These are phyloP conservation scores for Farysia itapuensis DNA, from an alignment of 1,284 basidiomycete genomes.

Conservation along the genomic window DNA sequence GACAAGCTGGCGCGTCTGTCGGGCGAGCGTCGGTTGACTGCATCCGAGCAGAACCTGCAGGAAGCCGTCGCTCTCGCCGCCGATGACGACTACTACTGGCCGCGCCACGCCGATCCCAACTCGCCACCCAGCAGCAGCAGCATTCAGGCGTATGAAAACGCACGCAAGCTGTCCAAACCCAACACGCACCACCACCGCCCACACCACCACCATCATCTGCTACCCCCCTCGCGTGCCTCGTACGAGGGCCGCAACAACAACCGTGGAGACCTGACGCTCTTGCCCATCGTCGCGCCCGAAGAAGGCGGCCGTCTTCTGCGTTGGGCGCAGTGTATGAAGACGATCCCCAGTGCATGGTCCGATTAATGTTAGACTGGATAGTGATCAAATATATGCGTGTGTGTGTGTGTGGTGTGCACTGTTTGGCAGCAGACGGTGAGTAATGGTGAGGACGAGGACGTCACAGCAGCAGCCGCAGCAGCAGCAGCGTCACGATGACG, in stretches of 20 bases:
- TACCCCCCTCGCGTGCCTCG: background rate
- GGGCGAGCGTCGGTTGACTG: conserved; percentile 40
- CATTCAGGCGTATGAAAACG: conserved; percentile 23
- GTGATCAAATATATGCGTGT: too few species aligned
- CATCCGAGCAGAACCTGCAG: conserved; percentile 20
- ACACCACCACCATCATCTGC: background rate
- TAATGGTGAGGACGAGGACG: too few species aligned
- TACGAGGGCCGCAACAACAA: background rate
- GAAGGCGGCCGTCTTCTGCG: conserved; percentile 74
- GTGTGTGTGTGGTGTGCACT: too few species aligned
- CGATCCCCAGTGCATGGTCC: conserved; percentile 79
- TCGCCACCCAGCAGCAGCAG: conserved; percentile 4
- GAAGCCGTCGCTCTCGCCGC: conserved; percentile 23
- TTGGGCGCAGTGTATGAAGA: conserved; percentile 75
- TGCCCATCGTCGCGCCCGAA: conserved; percentile 78
- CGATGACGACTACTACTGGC: conserved; percentile 25
- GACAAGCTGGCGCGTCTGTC: conserved; percentile 63
- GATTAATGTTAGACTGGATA: too few species aligned
- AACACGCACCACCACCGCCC: conserved; percentile 14
- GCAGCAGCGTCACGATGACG: too few species aligned
- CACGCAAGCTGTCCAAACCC: conserved; percentile 47
- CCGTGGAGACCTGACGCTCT: conserved; percentile 30
- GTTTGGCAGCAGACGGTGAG: too few species aligned
- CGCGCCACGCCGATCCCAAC: conserved; percentile 5
- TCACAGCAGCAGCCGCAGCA: too few species aligned